Conservation (phyloP, 2,329 filamentous ascomycete genomes). For the Diaporthe sp. region DNA sequence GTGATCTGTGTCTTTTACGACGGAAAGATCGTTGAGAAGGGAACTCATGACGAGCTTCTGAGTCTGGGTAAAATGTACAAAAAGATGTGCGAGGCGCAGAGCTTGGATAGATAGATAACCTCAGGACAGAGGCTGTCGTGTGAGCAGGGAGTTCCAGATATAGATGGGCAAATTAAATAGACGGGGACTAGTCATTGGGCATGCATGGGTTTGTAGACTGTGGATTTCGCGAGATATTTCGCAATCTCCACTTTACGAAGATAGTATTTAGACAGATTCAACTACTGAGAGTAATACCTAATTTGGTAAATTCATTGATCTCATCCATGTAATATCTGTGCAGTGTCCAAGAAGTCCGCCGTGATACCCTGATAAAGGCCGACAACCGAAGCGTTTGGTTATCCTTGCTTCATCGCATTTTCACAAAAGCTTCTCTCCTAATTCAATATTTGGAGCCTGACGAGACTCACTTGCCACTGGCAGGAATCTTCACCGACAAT, state of each 20-base stretch:
- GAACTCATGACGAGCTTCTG: conserved; percentile 42
- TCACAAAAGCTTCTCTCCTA: background rate
- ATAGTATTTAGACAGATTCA: background rate
- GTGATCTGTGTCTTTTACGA: conserved; percentile 55
- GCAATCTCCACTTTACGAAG: background rate
- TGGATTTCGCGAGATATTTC: background rate
- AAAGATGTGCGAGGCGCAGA: conserved; percentile 28
- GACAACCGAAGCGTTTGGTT: background rate
- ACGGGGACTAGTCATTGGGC: background rate
- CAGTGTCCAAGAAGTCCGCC: background rate
- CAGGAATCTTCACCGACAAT: background rate
- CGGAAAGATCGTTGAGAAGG: conserved; percentile 48
- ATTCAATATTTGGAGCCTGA: background rate
- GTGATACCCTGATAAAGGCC: background rate
- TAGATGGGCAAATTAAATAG: background rate
- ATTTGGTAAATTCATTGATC: background rate
- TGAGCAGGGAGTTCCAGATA: too few relatives aligned
- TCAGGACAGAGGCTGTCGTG: background rate
- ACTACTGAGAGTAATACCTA: background rate
- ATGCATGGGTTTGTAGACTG: too few relatives aligned
- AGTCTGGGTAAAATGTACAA: conserved; percentile 20
- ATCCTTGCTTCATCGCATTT: background rate
- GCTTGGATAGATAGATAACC: background rate
- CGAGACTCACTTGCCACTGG: background rate
- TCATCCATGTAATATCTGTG: background rate